phyloP scores from a whole-genome alignment of 176 grass and related monocot genomes.

The Oryza brachyantha region DNA sequence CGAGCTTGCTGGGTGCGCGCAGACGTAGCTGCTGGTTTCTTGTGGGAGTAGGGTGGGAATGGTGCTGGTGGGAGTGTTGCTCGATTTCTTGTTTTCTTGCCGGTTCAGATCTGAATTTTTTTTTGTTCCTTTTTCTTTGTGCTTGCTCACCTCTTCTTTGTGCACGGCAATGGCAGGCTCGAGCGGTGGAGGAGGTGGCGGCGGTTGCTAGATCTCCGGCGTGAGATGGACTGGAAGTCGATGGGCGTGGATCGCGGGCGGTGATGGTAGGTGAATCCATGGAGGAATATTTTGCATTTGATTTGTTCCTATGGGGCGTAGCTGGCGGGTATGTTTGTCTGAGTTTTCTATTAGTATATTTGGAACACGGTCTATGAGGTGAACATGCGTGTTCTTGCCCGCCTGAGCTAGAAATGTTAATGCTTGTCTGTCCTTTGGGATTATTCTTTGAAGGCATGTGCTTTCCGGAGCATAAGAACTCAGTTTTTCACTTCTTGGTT shows the following conservation, averaged over 20 bases:
- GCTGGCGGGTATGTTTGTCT: neutral
- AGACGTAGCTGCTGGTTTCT: constrained; percentile 22
- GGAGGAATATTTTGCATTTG: neutral
- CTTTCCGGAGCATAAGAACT: neutral
- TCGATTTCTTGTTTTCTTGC: neutral
- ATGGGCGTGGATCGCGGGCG: neutral
- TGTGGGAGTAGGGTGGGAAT: too few species aligned
- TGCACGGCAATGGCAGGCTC: neutral
- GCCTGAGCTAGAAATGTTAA: neutral
- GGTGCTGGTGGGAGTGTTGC: neutral
- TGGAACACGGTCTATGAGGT: neutral
- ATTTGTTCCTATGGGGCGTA: neutral
- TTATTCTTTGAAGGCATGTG: neutral
- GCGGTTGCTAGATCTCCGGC: neutral
- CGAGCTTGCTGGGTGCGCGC: constrained; percentile 17
- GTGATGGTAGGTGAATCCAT: neutral
- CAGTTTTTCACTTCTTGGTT: neutral
- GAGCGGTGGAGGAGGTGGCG: neutral
- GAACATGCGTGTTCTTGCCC: neutral
- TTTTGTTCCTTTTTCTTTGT: neutral
- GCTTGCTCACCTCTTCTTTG: neutral
- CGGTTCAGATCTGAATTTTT: neutral
- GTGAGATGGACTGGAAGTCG: neutral
- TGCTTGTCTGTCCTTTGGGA: neutral
- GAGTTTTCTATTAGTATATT: neutral